These are phyloP conservation scores for Antitrichia curtipendula DNA, from an alignment of 225 moss, liverwort and hornwort species.

Conservation along the genomic window DNA sequence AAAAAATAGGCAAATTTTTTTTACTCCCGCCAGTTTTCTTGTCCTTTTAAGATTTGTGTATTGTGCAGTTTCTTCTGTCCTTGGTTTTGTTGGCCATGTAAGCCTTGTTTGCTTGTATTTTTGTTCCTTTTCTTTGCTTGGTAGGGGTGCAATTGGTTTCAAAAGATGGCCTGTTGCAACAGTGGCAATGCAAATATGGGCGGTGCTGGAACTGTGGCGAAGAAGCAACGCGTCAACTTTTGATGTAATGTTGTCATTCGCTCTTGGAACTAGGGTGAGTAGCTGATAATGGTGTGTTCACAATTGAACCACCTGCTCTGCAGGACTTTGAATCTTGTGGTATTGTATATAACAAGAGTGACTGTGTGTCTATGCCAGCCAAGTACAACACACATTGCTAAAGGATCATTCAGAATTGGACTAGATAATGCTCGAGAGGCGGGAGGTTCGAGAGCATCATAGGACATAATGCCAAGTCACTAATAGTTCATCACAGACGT, in stretches of 20 bases:
- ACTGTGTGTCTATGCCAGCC: too few species aligned
- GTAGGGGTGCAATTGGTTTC: not conserved
- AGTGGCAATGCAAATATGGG: not conserved
- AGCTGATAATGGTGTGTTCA: not conserved
- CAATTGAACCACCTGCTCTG: not conserved
- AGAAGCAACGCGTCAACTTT: not conserved
- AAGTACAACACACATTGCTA: not conserved
- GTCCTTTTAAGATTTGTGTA: too few species aligned
- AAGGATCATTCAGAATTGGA: not conserved
- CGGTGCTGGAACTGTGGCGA: accelerated
- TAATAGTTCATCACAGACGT: too few species aligned
- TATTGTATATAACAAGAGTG: too few species aligned
- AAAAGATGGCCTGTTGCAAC: too few species aligned
- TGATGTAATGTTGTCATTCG: not conserved
- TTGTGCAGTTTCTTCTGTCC: not conserved
- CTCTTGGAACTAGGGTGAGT: not conserved
- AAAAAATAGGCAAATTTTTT: too few species aligned
- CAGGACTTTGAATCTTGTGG: not conserved
- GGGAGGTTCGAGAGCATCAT: too few species aligned
- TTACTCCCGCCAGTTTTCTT: accelerated
- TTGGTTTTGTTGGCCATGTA: accelerated
- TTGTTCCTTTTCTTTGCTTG: not conserved
- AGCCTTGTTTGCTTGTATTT: not conserved
- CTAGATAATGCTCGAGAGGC: too few species aligned
- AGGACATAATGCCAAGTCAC: too few species aligned